These are phyloP conservation scores for Corrigiola litoralis DNA, from an alignment of 179 eudicot genomes.

Conservation along the genomic window DNA sequence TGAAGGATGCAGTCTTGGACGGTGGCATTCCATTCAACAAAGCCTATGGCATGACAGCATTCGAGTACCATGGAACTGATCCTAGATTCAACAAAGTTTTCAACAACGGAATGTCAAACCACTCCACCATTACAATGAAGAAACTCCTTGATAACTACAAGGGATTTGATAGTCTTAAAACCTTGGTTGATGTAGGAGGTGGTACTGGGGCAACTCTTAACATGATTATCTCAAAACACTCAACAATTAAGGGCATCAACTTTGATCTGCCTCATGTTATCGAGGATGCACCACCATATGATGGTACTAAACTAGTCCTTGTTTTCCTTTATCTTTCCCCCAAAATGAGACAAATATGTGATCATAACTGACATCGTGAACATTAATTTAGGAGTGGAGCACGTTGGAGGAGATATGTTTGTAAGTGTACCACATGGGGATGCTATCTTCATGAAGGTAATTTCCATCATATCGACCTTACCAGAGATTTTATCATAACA, in stretches of 20 bases:
- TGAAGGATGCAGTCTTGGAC: constrained; percentile 43
- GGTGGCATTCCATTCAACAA: constrained; percentile 44
- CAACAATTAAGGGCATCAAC: constrained; percentile 37
- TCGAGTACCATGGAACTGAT: constrained; percentile 37
- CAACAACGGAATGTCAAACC: constrained; percentile 39
- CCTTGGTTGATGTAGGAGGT: constrained; percentile 43
- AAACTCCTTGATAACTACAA: constrained; percentile 31
- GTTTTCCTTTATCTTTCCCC: background rate
- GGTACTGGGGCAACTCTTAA: constrained; percentile 34
- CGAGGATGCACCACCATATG: constrained; percentile 33
- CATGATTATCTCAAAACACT: constrained; percentile 38
- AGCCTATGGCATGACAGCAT: constrained; percentile 36
- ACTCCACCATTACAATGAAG: constrained; percentile 40
- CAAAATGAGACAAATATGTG: too few species aligned
- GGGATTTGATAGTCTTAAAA: constrained; percentile 31
- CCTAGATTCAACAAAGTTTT: constrained; percentile 38
- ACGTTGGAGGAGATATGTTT: constrained; percentile 47
- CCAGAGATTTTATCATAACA: too few species aligned
- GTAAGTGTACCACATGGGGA: constrained; percentile 38
- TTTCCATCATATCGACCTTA: background rate
- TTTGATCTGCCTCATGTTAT: constrained; percentile 44
- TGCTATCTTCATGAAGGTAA: constrained; percentile 44
- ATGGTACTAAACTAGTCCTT: constrained; percentile 12
- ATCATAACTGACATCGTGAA: background rate
- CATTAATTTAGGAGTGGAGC: constrained; percentile 31